Evolutionary conservation across 441 rosid genomes (phyloP).

Genomic region (Arabidopsis lyrata): DNA sequence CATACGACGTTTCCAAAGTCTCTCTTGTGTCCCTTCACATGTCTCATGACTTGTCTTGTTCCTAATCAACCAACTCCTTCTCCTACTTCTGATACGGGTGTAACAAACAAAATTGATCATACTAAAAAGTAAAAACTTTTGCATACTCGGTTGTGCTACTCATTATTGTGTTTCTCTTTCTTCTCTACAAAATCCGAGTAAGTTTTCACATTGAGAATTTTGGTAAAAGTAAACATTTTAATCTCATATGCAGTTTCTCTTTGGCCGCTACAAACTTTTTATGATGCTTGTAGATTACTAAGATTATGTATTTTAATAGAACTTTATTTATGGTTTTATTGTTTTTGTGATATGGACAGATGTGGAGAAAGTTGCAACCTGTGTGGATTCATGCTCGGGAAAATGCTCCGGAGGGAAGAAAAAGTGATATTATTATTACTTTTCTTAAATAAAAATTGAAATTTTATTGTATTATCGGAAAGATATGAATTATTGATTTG

Average conservation of each 20-base stretch:
- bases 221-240: background rate
- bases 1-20: conserved; percentile 22
- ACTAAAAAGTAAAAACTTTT: conserved; percentile 18
- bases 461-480: no score
- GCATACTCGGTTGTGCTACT: conserved; percentile 41
- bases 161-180: conserved; percentile 30
- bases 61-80: conserved; percentile 22
- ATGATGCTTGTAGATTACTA: background rate
- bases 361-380: conserved; percentile 13
- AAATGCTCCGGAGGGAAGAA: conserved; percentile 7
- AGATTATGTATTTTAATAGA: background rate
- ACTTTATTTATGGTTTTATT: background rate
- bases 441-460: no score
- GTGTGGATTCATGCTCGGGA: conserved; percentile 37
- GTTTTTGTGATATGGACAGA: conserved; percentile 30
- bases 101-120: conserved; percentile 20
- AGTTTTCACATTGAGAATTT: conserved; percentile 2
- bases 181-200: conserved; percentile 29
- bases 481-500: no score
- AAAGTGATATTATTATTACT: background rate
- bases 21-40: conserved; percentile 33
- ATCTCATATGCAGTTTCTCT: background rate
- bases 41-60: conserved; percentile 32
- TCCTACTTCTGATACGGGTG: conserved; percentile 4
- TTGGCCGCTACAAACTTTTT: background rate